A percentile compares a stretch with the other conserved stretches of the same genome.
Evolutionary conservation across 2,329 filamentous ascomycete species (phyloP).

Genomic region (Aureobasidium musti): DNA sequence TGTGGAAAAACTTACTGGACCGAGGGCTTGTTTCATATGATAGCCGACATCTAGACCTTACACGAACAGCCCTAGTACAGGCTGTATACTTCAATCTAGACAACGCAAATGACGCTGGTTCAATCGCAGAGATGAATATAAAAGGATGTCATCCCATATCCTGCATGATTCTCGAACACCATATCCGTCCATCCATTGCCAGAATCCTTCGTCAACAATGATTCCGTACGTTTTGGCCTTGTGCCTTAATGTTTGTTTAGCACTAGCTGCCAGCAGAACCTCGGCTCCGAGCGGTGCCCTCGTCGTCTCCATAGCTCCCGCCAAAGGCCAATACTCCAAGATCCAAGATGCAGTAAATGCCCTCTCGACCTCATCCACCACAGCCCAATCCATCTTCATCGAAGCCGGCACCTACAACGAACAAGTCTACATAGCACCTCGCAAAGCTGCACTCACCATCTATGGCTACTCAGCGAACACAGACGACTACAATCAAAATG

Average conservation of each 20-base stretch:
- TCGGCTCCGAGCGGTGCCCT: constrained; percentile 55
- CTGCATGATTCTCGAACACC: background rate
- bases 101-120: background rate
- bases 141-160: background rate
- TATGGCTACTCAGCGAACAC: constrained; percentile 61
- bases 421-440: constrained; percentile 57
- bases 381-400: constrained; percentile 64
- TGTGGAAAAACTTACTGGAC: constrained; percentile 8
- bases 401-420: constrained; percentile 62
- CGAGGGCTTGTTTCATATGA: constrained; percentile 1
- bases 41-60: background rate
- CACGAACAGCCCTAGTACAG: background rate
- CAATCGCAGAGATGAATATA: background rate
- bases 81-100: accelerated
- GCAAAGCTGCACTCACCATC: constrained; percentile 55
- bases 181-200: background rate
- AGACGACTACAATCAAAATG: constrained; percentile 56
- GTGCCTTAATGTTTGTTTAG: constrained; percentile 32
- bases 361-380: constrained; percentile 55
- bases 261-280: constrained; percentile 43
- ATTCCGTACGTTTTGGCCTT: constrained; percentile 26
- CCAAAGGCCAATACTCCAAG: constrained; percentile 45
- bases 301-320: constrained; percentile 47
- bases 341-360: constrained; percentile 61
- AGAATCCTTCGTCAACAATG: background rate